Evolutionary conservation across 2,329 filamentous ascomycete species (phyloP), one percentile per base, ranked within the genome.

Genomic region (Fusarium tupiense): DNA sequence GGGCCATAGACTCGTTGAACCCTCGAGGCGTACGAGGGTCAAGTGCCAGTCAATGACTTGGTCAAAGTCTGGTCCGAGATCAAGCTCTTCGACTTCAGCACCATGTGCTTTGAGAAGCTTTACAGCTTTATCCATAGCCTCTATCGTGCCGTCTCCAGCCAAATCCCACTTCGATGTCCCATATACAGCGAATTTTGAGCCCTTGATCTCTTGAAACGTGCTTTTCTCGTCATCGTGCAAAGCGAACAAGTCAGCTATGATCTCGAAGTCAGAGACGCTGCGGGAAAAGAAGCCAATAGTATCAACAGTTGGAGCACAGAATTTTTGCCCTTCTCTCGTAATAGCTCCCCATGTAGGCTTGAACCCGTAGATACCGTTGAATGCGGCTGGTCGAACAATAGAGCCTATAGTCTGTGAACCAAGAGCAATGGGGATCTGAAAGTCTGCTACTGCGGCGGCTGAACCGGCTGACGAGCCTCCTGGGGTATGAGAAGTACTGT

Each of bases 391-490:
- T 0, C 91, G 86, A 50, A 93, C 88, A 1, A 85, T 89, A 67
- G 88, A 91, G 0, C 91, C 91, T 5, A 88, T 89, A 0, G 91
- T 94, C 76, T 93, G 91, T 0, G 91, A 92, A 1, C 91, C 91
- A 0, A 93, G 81, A 0, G 83, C 86, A 17, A 93, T 76, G 0
- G 91, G 89, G 1, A 86, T 87, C 71, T 93, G 91, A 60, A 88
- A 87, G 71, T 93, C 91, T 12, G 84, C 91, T 1, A 93, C 91
- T 1, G 90, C 91, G 0, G 91, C 91, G 1, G 85, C 91, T 1
- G 91, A 92, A 0, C 92, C 91, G 0, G 90, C 90, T 0, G 90
- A 92, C 0, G 91, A 93, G 26, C 91, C 91, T 1, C 91, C 91
- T 0, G 91, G 90, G 0, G 90, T 92, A 3, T 91, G 86, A 0